Evolutionary conservation across 73 alveolate species (phyloP), one percentile per base, ranked within the genome.

Genomic region (Paramecium tetraurelia): DNA sequence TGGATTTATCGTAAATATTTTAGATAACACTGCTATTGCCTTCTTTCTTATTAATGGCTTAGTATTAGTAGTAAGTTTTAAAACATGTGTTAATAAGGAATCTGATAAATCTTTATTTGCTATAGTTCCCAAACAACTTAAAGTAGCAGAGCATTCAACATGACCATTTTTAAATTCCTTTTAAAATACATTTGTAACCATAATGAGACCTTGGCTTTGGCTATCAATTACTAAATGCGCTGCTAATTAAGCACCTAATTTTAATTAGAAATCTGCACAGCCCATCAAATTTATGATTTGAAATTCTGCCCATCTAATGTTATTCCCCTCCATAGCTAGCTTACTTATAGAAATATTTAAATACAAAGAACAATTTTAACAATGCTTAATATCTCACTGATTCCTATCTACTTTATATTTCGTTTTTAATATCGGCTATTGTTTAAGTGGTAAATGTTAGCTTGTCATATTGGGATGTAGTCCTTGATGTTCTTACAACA

Each of bases 61-160:
- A 9, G 68, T 33, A 75, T 75, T 36, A 36, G 41, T 75, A 75
- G 48, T 75, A 31, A 36, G 87, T 33, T 36, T 21, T 36, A 75
- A 21, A 36, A 75, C 59, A 21, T 75, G 36, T 75, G 35, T n/a
- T n/a, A 33, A 75, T 22, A 75, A 9, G 5, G 27, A n/a, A 21
- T 75, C 87, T 75, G 68, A 33, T 36, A 75, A 18, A 36, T 75
- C 87, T 75, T 75, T 75, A 75, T 75, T 75, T n/a, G 87, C 87
- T 12, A 75, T 75, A n/a, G 87, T 40, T 33, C 87, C 87, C 18
- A 75, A 75, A 36, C 87, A 75, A 36, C 87, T 75, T 1, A 75
- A 18, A 75, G 87, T 44, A 35, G 63, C 16, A 31, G 87, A 75
- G 35, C 68, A 33, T 35, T 75, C 87, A 14, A 75, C 10, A 75